These are phyloP conservation scores for Termitomyces sp. DNA, from an alignment of 768 basidiomycete genomes.

Conservation along the genomic window DNA sequence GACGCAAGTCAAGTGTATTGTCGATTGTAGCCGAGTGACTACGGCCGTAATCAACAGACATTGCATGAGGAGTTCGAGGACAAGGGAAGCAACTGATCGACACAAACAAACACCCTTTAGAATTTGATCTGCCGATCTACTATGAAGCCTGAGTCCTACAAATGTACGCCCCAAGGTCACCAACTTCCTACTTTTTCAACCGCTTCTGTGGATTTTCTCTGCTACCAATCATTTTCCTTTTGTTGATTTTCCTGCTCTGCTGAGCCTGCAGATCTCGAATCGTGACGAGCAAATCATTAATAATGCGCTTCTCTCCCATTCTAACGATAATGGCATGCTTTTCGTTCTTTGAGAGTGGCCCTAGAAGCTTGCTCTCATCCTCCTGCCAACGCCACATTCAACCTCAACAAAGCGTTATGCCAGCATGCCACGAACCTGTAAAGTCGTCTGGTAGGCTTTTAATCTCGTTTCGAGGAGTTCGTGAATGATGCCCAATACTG, in stretches of 20 bases:
- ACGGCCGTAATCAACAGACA: slow-evolving; percentile 11
- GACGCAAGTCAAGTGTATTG: slow-evolving; percentile 6
- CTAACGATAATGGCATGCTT: slow-evolving; percentile 68
- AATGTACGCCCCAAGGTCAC: neutral
- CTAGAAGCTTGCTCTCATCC: slow-evolving; percentile 46
- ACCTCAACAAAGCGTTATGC: neutral
- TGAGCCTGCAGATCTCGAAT: slow-evolving; percentile 10
- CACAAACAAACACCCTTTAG: neutral
- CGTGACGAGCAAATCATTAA: slow-evolving; percentile 28
- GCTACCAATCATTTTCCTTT: slow-evolving; percentile 9
- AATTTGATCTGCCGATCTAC: neutral
- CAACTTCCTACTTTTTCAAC: slow-evolving; percentile 4
- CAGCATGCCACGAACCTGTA: slow-evolving; percentile 43
- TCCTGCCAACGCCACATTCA: slow-evolving; percentile 23
- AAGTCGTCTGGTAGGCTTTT: slow-evolving; percentile 48
- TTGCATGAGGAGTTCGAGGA: slow-evolving; percentile 2
- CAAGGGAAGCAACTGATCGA: neutral
- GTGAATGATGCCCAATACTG: slow-evolving; percentile 40
- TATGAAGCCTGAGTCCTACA: too few relatives aligned
- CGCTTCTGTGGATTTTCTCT: slow-evolving; percentile 11
- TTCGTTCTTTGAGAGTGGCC: slow-evolving; percentile 37
- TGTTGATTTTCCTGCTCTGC: slow-evolving; percentile 3
- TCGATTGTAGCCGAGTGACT: slow-evolving; percentile 10
- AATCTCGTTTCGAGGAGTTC: slow-evolving; percentile 48
- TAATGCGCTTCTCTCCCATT: slow-evolving; percentile 73